A percentile compares a stretch with the other conserved stretches of the same genome.
Conservation (phyloP, 2,329 filamentous ascomycete species). For the Monilinia aucupariae region DNA sequence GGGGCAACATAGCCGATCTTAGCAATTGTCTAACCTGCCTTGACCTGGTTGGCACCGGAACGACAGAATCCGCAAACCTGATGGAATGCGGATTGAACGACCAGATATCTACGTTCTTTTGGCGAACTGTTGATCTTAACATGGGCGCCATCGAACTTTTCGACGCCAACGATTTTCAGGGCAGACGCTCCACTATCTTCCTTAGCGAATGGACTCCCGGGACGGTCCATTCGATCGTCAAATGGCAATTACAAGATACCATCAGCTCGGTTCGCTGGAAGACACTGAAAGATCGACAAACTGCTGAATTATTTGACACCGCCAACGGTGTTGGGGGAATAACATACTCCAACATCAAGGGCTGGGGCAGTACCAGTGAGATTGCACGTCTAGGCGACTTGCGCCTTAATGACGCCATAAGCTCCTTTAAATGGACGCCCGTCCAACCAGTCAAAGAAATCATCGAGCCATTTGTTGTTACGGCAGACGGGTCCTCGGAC, state of each 20-base stretch:
- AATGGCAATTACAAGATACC: not conserved
- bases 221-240: not conserved
- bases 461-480: not conserved
- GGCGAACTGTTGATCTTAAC: conserved; percentile 1
- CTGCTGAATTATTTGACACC: not conserved
- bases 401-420: not conserved
- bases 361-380: not conserved
- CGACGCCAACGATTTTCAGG: not conserved
- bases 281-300: not conserved
- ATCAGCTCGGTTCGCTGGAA: not conserved
- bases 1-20: not conserved
- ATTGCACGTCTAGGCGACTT: not conserved
- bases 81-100: not conserved
- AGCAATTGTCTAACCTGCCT: not conserved
- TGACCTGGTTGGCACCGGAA: not conserved
- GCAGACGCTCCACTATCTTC: not conserved
- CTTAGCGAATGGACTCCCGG: not conserved
- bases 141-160: not conserved
- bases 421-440: not conserved
- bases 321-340: not conserved
- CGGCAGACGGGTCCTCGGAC: not conserved
- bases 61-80: not conserved
- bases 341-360: not conserved
- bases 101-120: not conserved
- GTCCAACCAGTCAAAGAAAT: not conserved